These are phyloP conservation scores for Licmophora abbreviata DNA, from an alignment of 108 stramenopile species.

Conservation along the genomic window DNA sequence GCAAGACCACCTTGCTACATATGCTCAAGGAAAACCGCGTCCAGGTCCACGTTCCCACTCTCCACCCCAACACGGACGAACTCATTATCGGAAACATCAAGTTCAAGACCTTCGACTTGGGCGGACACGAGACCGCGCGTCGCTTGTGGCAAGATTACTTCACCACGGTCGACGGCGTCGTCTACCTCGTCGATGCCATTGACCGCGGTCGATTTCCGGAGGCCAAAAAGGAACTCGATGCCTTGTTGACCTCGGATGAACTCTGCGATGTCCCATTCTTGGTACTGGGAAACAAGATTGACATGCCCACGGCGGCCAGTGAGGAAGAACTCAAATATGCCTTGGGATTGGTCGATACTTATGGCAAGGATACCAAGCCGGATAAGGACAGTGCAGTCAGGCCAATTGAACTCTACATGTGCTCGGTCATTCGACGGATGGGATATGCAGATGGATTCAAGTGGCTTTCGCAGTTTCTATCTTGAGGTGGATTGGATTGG, in stretches of 20 bases:
- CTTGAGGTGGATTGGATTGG: slow-evolving; percentile 26
- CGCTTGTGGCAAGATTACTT: slow-evolving; percentile 94
- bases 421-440: slow-evolving; percentile 96
- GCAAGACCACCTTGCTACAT: slow-evolving; percentile 92
- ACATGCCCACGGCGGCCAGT: slow-evolving; percentile 87
- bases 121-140: slow-evolving; percentile 91
- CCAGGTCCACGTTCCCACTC: slow-evolving; percentile 90
- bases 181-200: slow-evolving; percentile 93
- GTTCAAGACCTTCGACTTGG: slow-evolving; percentile 94
- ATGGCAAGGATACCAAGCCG: slow-evolving; percentile 95
- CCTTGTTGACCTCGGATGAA: slow-evolving; percentile 86
- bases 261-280: slow-evolving; percentile 95
- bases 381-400: slow-evolving; percentile 72
- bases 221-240: slow-evolving; percentile 97
- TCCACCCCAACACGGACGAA: slow-evolving; percentile 92
- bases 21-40: slow-evolving; percentile 96
- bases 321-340: slow-evolving; percentile 97
- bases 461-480: slow-evolving; percentile 95
- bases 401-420: slow-evolving; percentile 98
- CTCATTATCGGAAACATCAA: slow-evolving; percentile 89
- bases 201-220: slow-evolving; percentile 95
- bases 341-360: slow-evolving; percentile 95
- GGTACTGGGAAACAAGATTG: slow-evolving; percentile 99
- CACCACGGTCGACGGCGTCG: slow-evolving; percentile 96
- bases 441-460: slow-evolving; percentile 98